Evolutionary conservation across 169 alveolate species (phyloP).

Genomic region (Plasmodium blacklocki): DNA sequence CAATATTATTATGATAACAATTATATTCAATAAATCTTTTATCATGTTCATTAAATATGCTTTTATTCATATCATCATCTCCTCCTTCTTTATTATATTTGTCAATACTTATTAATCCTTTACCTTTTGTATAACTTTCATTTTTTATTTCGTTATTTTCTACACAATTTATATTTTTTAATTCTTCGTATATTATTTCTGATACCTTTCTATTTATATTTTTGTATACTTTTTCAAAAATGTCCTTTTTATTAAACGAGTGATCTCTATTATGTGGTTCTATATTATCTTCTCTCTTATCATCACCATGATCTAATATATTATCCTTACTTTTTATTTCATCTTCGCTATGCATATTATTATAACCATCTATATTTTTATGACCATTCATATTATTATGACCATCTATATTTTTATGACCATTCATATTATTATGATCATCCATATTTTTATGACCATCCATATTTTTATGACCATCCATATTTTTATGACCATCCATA

Average conservation of each 20-base stretch:
- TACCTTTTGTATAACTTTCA: not conserved
- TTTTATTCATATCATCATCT: not conserved
- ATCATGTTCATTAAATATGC: not conserved
- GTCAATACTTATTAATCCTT: not conserved
- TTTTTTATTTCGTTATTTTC: not conserved
- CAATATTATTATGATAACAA: not conserved
- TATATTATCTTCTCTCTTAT: not conserved
- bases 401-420: not conserved
- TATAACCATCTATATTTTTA: not conserved
- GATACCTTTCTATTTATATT: slow-evolving; percentile 8
- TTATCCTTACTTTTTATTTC: not conserved
- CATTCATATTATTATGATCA: not conserved
- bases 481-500: no score
- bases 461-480: not conserved
- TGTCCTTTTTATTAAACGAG: not conserved
- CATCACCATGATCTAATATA: not conserved
- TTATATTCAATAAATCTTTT: not conserved
- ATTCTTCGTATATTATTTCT: slow-evolving; percentile 21
- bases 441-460: not conserved
- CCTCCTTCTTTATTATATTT: not conserved
- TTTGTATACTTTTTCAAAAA: slow-evolving; percentile 21
- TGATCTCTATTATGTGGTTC: not conserved
- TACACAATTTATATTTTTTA: not conserved
- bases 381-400: not conserved
- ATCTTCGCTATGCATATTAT: not conserved